phyloP scores from a whole-genome alignment of 1,139 yeast genomes.

The Yamadazyma conglobata region DNA sequence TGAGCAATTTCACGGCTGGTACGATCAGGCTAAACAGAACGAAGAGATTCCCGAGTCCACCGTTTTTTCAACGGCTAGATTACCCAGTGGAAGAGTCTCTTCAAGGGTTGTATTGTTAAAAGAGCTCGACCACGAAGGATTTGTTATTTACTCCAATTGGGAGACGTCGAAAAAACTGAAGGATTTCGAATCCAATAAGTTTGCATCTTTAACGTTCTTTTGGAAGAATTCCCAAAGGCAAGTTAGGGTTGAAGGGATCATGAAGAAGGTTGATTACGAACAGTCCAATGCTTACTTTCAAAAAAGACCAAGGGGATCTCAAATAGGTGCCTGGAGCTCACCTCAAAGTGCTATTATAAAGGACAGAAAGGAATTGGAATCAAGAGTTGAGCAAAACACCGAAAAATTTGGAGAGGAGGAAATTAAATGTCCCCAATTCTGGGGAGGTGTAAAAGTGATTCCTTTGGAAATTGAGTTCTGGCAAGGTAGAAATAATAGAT shows the following conservation, averaged over 20 bases:
- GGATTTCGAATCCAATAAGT: constrained; percentile 69
- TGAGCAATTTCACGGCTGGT: constrained; percentile 80
- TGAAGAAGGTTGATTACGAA: constrained; percentile 70
- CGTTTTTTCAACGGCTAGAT: constrained; percentile 77
- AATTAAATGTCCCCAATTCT: constrained; percentile 85
- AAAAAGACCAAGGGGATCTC: constrained; percentile 88
- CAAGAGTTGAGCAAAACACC: constrained; percentile 43
- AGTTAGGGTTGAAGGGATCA: constrained; percentile 85
- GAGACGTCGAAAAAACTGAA: constrained; percentile 73
- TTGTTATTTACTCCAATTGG: constrained; percentile 92
- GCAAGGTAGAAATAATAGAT: constrained; percentile 90
- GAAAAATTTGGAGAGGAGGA: constrained; percentile 54
- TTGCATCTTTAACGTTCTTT: constrained; percentile 84
- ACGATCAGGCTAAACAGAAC: constrained; percentile 61
- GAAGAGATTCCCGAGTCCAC: constrained; percentile 69
- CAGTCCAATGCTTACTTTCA: constrained; percentile 75
- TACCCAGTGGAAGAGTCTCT: constrained; percentile 86
- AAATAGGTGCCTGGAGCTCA: constrained; percentile 96
- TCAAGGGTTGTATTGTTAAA: constrained; percentile 81
- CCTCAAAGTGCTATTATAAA: constrained; percentile 71
- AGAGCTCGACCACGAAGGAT: constrained; percentile 81
- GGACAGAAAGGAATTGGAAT: constrained; percentile 59
- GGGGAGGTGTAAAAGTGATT: constrained; percentile 92
- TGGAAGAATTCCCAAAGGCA: constrained; percentile 92
- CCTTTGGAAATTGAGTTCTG: constrained; percentile 94